Conservation (phyloP, 768 basidiomycete species). For the Mycena rosella region DNA sequence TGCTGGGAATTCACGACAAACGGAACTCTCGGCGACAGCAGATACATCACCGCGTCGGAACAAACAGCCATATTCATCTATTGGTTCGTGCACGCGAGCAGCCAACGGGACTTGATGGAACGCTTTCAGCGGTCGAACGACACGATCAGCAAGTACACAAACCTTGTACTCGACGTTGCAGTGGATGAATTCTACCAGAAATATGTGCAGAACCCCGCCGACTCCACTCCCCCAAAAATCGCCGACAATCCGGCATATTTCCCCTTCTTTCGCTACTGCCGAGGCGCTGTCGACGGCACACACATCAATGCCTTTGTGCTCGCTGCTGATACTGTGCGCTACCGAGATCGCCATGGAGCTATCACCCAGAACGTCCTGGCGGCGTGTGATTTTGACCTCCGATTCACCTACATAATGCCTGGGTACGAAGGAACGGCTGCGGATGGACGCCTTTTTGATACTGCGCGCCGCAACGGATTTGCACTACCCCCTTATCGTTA, state of each 20-base stretch:
- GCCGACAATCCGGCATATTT: background rate
- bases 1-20: no score
- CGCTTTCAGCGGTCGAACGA: no score
- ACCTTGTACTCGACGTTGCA: no score
- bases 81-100: background rate
- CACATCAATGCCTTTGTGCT: background rate
- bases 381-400: background rate
- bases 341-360: background rate
- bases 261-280: background rate
- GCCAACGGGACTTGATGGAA: background rate
- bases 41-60: constrained; percentile 2
- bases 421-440: constrained; percentile 7
- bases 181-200: background rate
- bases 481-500: background rate
- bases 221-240: background rate
- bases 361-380: background rate
- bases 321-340: background rate
- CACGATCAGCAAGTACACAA: no score
- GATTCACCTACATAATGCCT: background rate
- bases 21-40: background rate
- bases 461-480: background rate
- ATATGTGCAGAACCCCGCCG: background rate
- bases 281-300: no score
- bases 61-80: background rate
- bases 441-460: background rate